phyloP scores from a whole-genome alignment of 208 protist species.

The Tritrichomonas foetus region DNA sequence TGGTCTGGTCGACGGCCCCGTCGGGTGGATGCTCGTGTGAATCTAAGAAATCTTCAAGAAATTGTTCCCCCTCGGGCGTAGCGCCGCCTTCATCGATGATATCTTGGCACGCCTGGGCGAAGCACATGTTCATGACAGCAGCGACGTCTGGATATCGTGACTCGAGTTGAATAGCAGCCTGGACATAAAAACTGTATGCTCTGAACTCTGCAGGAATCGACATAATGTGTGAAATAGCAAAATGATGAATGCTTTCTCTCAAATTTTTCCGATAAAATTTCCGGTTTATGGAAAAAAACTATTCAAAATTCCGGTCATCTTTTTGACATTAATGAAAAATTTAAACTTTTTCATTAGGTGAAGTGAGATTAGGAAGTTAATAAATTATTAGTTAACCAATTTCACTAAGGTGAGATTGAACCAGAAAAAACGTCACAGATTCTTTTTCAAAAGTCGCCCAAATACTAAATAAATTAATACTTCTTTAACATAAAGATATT shows the following conservation, averaged over 20 bases:
- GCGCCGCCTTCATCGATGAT: too few species aligned
- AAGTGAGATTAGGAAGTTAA: background rate
- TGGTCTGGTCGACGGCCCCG: too few species aligned
- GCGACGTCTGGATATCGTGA: too few species aligned
- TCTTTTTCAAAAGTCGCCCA: background rate
- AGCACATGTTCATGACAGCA: too few species aligned
- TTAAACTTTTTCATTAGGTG: background rate
- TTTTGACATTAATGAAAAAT: too few species aligned
- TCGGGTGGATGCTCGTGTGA: too few species aligned
- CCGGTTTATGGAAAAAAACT: background rate
- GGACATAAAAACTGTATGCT: too few species aligned
- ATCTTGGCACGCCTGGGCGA: too few species aligned
- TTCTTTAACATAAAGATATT: background rate
- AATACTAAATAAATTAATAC: background rate
- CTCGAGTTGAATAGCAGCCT: too few species aligned
- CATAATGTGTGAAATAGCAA: background rate
- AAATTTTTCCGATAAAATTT: background rate
- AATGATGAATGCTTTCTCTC: background rate
- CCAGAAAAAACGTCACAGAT: background rate
- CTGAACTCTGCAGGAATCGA: background rate
- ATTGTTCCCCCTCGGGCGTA: too few species aligned
- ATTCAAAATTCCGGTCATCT: background rate
- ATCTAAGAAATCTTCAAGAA: too few species aligned
- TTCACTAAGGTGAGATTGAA: background rate
- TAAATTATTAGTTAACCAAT: background rate